Evolutionary conservation across 305 asterid genomes (phyloP).

Genomic region (Rubia balearica): DNA sequence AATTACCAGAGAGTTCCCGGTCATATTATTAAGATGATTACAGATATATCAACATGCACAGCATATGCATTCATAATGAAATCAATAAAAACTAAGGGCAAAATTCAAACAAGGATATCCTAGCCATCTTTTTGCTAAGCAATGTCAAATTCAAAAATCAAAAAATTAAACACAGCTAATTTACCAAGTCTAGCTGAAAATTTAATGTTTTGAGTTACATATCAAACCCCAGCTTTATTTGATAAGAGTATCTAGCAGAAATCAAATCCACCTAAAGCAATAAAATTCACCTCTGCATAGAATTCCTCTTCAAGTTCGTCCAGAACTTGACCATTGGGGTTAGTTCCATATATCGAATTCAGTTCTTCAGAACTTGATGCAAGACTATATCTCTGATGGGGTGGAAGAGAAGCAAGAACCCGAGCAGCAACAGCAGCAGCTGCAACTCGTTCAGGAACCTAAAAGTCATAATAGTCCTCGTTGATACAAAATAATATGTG

Average conservation of each 20-base stretch:
- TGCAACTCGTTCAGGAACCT: slow-evolving; percentile 99
- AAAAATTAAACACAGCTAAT: neutral
- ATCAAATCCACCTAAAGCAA: slow-evolving; percentile 4
- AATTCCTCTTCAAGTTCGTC: slow-evolving; percentile 87
- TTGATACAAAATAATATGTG: slow-evolving; percentile 6
- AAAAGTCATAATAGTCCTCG: slow-evolving; percentile 16
- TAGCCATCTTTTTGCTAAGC: neutral
- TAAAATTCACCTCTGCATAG: slow-evolving; percentile 65
- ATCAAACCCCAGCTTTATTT: neutral
- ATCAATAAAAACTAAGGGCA: neutral
- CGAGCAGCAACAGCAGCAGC: slow-evolving; percentile 99
- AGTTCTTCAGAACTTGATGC: slow-evolving; percentile 81
- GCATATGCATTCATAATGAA: neutral
- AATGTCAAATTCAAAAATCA: neutral
- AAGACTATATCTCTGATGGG: slow-evolving; percentile 76
- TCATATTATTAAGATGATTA: neutral
- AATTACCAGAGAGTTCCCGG: neutral
- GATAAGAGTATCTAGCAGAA: neutral
- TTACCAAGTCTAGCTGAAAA: neutral
- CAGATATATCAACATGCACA: neutral
- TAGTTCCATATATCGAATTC: slow-evolving; percentile 78
- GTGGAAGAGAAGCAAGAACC: slow-evolving; percentile 85
- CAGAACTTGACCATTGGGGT: slow-evolving; percentile 44
- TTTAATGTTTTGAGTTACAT: neutral
- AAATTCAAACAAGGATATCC: neutral